phyloP scores from a whole-genome alignment of 2,329 filamentous ascomycete genomes.

The Tolypocladium album region DNA sequence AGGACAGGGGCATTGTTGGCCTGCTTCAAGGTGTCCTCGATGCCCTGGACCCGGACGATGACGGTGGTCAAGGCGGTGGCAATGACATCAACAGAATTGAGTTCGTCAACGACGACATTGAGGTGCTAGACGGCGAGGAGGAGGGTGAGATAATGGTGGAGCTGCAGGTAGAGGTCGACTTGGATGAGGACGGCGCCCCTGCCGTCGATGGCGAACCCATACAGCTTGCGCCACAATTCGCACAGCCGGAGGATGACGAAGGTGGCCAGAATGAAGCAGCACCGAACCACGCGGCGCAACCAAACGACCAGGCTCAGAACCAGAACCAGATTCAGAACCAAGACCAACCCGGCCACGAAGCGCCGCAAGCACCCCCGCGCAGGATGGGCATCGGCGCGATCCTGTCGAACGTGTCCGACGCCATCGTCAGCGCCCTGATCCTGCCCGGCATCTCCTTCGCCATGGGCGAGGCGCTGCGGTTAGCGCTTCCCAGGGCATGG shows the following conservation, averaged over 20 bases:
- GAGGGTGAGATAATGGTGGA: constrained; percentile 18
- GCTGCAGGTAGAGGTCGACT: constrained; percentile 21
- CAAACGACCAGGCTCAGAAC: neutral
- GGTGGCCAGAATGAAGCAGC: neutral
- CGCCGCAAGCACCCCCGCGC: constrained; percentile 22
- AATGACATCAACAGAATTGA: constrained; percentile 8
- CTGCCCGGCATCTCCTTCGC: constrained; percentile 73
- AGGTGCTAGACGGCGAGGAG: neutral
- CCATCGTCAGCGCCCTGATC: constrained; percentile 48
- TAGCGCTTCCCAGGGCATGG: constrained; percentile 58
- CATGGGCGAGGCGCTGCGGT: constrained; percentile 64
- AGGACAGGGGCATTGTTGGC: constrained; percentile 20
- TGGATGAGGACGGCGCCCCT: constrained; percentile 24
- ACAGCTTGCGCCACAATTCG: neutral
- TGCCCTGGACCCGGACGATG: constrained; percentile 22
- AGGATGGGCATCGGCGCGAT: constrained; percentile 23
- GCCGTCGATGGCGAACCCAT: constrained; percentile 8
- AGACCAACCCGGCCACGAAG: constrained; percentile 14
- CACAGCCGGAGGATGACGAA: neutral
- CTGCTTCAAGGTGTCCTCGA: constrained; percentile 26
- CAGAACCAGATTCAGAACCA: neutral
- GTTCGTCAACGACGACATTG: constrained; percentile 5
- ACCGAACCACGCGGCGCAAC: neutral
- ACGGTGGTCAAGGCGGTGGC: constrained; percentile 11
- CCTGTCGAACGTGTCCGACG: constrained; percentile 34